phyloP scores from a whole-genome alignment of 2,329 filamentous ascomycete species.

The Clonostachys solani region DNA sequence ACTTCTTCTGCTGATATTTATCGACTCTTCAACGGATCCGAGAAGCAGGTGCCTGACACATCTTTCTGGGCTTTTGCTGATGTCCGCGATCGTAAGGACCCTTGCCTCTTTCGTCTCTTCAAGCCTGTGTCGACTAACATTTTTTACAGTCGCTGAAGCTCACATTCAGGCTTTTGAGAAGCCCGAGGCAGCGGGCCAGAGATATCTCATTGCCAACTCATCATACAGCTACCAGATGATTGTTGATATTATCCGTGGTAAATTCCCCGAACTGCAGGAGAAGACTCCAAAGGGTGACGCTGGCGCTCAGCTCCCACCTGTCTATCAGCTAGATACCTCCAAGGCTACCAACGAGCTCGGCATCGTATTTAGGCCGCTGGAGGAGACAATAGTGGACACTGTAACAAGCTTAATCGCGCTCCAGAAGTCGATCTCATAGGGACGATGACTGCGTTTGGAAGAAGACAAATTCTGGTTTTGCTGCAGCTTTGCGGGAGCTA shows the following conservation, averaged over 20 bases:
- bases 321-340: constrained; percentile 45
- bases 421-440: too few relatives aligned
- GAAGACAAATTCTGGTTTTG: too few relatives aligned
- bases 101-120: too few relatives aligned
- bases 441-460: too few relatives aligned
- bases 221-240: constrained; percentile 58
- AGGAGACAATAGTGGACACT: constrained; percentile 20
- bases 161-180: constrained; percentile 55
- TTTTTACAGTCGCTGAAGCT: constrained; percentile 41
- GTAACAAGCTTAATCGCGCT: not conserved
- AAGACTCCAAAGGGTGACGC: constrained; percentile 9
- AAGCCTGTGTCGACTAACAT: not conserved
- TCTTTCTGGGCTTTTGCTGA: constrained; percentile 42
- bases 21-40: constrained; percentile 4
- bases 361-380: constrained; percentile 41
- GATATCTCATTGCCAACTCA: constrained; percentile 55
- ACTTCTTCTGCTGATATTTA: constrained; percentile 9
- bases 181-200: constrained; percentile 50
- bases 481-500: too few relatives aligned
- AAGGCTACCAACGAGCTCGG: constrained; percentile 43
- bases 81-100: constrained; percentile 34
- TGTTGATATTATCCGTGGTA: constrained; percentile 44
- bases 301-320: constrained; percentile 3
- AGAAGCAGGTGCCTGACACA: constrained; percentile 8
- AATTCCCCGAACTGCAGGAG: constrained; percentile 40